Base-by-base conservation (phyloP, 208 protist species). In the Acanthamoeba royreba region DNA sequence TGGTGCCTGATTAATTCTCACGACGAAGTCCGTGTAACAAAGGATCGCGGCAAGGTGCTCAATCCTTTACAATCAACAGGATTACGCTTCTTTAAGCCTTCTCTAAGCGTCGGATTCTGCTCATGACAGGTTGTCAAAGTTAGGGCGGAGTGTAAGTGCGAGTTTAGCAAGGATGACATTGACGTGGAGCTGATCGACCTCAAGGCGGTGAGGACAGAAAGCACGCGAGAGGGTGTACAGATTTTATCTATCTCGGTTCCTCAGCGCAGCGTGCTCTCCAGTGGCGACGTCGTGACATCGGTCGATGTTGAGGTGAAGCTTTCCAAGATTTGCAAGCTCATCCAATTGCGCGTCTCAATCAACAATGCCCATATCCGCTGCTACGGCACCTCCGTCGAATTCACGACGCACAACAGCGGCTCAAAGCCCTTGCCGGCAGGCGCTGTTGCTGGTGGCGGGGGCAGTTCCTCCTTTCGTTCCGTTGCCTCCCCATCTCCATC, bases 331-430 rank as follows among this genome's bases (percentile, higher is more conserved):
- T 88, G 79, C 79, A 88, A 88, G 42, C 79, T 88, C 25, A 38
- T 88, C 47, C 79, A 88, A 46, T 55, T 88, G 31, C 43, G 79
- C 33, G 79, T 88, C 15, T 28, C 42, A 7, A 88, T 88, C 42
- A 88, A 35, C 49, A 55, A 35, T 46, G n/a, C 22, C 47, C 58
- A 43, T 11, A 58, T 25, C 79, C 19, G 25, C 13, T 88, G 79
- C 79, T 11, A 45, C 28, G 79, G 79, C 31, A 61, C 43, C 1
- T 88, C 79, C 13, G 79, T 88, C 49, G 79, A 88, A 46, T 88
- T 88, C 79, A 88, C 79, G 0, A 88, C 79, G 43, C 79, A 88
- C 49, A 88, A 88, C 79, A 88, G 79, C 49, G 79, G 79, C 43
- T 33, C 79, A 25, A 88, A 88, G 79, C 47, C 79, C 28, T 8